Percentiles rank a stretch among this genome's conserved stretches.
Evolutionary conservation across 495 filamentous ascomycete species (phyloP).

Genomic region (Amorphotheca resinae): DNA sequence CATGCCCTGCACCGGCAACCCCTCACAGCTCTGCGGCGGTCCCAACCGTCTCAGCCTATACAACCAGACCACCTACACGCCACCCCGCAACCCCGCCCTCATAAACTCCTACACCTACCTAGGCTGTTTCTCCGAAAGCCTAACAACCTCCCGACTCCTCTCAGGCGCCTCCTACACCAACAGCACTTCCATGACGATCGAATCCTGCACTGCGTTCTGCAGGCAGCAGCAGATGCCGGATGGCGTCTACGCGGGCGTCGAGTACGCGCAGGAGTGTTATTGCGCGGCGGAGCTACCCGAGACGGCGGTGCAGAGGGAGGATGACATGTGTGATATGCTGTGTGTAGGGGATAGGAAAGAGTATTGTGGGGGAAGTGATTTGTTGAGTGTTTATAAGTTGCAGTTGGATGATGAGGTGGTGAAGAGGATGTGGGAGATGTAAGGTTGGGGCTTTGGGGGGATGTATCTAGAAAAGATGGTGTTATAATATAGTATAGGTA

Average conservation of each 20-base stretch:
- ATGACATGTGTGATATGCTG: constrained; percentile 24
- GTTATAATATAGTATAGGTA: no score
- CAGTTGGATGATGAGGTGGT: no score
- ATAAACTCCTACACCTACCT: constrained; percentile 17
- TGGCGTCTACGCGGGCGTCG: constrained; percentile 25
- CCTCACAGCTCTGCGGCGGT: constrained; percentile 32
- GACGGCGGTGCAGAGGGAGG: constrained; percentile 18
- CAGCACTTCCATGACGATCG: constrained; percentile 29
- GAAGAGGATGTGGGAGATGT: no score
- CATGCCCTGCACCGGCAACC: constrained; percentile 27
- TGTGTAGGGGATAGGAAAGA: constrained; percentile 29
- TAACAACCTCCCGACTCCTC: constrained; percentile 17
- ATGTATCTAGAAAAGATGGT: no score
- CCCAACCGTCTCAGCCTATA: constrained; percentile 27
- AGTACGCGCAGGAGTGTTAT: constrained; percentile 29
- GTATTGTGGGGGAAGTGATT: constrained; percentile 28
- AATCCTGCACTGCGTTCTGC: constrained; percentile 29
- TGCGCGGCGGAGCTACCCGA: constrained; percentile 23
- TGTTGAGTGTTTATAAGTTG: constrained; percentile 18
- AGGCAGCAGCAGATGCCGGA: constrained; percentile 17
- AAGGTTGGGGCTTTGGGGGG: no score
- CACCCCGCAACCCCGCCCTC: constrained; percentile 1
- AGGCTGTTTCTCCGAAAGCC: constrained; percentile 24
- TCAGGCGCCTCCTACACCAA: constrained; percentile 18
- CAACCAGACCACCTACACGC: constrained; percentile 21